Base-by-base conservation (phyloP, 805 yeast species). In the Wickerhamomyces canadensis region DNA sequence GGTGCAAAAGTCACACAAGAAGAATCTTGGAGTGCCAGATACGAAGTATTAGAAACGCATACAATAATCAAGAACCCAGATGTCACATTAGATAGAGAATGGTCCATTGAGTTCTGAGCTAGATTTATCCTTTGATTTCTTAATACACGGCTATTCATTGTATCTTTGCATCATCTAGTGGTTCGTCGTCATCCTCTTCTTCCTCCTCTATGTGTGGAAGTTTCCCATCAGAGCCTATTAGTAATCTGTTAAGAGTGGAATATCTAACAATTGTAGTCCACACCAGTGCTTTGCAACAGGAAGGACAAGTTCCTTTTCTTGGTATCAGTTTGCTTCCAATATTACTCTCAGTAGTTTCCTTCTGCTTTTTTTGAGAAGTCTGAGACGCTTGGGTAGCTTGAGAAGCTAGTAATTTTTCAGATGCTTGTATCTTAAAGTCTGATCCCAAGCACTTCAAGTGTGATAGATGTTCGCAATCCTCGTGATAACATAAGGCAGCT, bases 11-110 rank as follows among this genome's bases (percentile, higher is more conserved):
- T 74, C 6, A 36, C 43, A 6, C 76, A 73, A 49, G 60, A 57
- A 1, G 31, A 61, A n/a, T 33, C 45, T 4, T 65, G 74, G 72
- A 42, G 41, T 2, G 67, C 68, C 0, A 43, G 45, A 1, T 49
- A 64, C n/a, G 23, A 51, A 43, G 27, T 37, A 30, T 37, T 37
- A 4, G 52, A 37, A 2, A 44, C 48, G 18, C 47, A 47, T 22
- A 36, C 54, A 6, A 43, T 60, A 5, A 65, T 83, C 23, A 64
- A 72, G 41, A 71, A 74, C 41, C 84, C 87, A 21, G 47, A 47
- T 11, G 62, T 80, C n/a, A 38, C 52, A 4, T 54, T 80, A 34
- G 65, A 63, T 42, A 38, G 58, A 17, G 59, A 61, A 16, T 81
- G 86, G 85, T 51, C 54, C 15, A 60, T 74, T n/a, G 37, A 45